phyloP scores from a whole-genome alignment of 192 early-diverging fungal genomes.

The Phlyctochytrium bullatum region DNA sequence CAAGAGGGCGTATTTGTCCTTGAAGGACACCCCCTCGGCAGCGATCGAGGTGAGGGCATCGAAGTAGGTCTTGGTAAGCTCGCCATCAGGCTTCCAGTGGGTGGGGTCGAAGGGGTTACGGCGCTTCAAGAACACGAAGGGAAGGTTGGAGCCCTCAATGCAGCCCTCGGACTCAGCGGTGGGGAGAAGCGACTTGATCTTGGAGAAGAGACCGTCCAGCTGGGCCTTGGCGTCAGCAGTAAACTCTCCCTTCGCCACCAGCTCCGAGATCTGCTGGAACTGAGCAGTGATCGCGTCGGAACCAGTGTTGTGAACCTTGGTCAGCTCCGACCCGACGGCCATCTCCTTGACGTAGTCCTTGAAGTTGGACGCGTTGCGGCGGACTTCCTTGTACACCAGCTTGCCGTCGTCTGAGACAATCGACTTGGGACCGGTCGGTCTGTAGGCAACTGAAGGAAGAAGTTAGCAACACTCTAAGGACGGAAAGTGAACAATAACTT shows the following conservation, averaged over 20 bases:
- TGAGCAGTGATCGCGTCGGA: conserved; percentile 61
- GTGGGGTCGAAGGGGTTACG: conserved; percentile 55
- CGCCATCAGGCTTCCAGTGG: conserved; percentile 81
- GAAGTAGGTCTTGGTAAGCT: conserved; percentile 76
- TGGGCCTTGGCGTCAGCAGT: conserved; percentile 22
- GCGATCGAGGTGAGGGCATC: conserved; percentile 79
- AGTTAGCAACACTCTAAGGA: conserved; percentile 12
- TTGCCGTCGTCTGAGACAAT: conserved; percentile 76
- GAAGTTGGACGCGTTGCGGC: conserved; percentile 83
- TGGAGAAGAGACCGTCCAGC: conserved; percentile 33
- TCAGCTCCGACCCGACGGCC: conserved; percentile 49
- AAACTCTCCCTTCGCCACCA: conserved; percentile 13
- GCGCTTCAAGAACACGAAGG: conserved; percentile 52
- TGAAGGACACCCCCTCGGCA: conserved; percentile 79
- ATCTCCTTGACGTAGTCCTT: conserved; percentile 91
- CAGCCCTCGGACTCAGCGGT: conserved; percentile 4
- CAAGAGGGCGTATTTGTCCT: conserved; percentile 79
- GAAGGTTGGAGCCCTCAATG: conserved; percentile 29
- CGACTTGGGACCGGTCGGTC: conserved; percentile 82
- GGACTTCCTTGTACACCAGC: conserved; percentile 82
- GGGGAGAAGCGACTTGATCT: conserved; percentile 35
- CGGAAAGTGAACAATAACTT: conserved; percentile 26
- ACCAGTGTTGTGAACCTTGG: conserved; percentile 25
- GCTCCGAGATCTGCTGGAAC: conserved; percentile 43
- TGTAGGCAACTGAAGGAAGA: conserved; percentile 55